Conservation (phyloP, 1,284 basidiomycete genomes). For the Microbotryum saponariae region DNA sequence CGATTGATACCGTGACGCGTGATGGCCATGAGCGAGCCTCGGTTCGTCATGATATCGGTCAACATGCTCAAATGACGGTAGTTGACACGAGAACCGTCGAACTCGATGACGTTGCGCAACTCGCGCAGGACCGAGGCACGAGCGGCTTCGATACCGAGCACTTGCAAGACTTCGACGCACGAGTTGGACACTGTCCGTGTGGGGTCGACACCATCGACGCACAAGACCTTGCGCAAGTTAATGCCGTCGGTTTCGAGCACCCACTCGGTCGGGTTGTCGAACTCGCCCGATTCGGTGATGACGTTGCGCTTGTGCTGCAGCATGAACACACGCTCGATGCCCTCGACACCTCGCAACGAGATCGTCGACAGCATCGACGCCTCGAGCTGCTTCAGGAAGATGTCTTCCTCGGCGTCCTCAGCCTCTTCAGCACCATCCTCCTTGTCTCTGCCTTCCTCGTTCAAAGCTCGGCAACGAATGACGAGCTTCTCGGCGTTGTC, state of each 20-base stretch:
- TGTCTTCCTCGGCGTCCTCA: slow-evolving; percentile 87
- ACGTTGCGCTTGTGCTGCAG: slow-evolving; percentile 72
- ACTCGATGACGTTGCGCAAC: slow-evolving; percentile 88
- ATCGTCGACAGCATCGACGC: slow-evolving; percentile 96
- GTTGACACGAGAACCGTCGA: slow-evolving; percentile 99
- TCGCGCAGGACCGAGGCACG: slow-evolving; percentile 89
- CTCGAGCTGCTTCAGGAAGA: slow-evolving; percentile 92
- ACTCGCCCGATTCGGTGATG: slow-evolving; percentile 48
- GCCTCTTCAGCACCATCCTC: slow-evolving; percentile 84
- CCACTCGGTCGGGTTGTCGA: slow-evolving; percentile 67
- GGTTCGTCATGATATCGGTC: slow-evolving; percentile 97
- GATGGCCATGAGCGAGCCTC: slow-evolving; percentile 93
- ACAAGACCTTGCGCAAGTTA: slow-evolving; percentile 89
- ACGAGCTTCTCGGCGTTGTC: slow-evolving; percentile 97
- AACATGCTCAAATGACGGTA: slow-evolving; percentile 93
- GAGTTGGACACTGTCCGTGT: slow-evolving; percentile 91
- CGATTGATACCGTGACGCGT: slow-evolving; percentile 99
- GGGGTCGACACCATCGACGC: slow-evolving; percentile 89
- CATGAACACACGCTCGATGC: slow-evolving; percentile 90
- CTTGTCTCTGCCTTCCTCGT: slow-evolving; percentile 32
- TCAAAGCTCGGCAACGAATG: slow-evolving; percentile 82
- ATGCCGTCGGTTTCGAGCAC: slow-evolving; percentile 95
- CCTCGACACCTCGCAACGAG: slow-evolving; percentile 82
- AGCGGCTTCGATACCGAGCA: slow-evolving; percentile 97
- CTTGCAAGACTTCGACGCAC: slow-evolving; percentile 89